phyloP scores from a whole-genome alignment of 1,139 yeast species.

The Candida pseudoviswanathii region DNA sequence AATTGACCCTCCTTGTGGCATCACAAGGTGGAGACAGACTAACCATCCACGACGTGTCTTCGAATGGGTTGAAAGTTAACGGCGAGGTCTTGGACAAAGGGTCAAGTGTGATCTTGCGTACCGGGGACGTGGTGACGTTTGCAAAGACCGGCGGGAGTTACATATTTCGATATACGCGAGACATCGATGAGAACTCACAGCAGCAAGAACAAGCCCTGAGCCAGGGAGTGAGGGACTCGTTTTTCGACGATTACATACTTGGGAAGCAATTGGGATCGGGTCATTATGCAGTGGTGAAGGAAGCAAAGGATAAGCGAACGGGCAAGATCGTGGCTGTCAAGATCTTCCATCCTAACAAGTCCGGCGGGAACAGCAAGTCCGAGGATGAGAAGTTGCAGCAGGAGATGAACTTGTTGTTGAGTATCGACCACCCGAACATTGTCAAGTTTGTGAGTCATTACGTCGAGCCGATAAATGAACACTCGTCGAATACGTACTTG shows the following conservation, averaged over 20 bases:
- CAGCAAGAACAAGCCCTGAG: constrained; percentile 14
- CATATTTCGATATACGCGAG: constrained; percentile 50
- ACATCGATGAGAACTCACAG: no score
- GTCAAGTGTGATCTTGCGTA: constrained; percentile 50
- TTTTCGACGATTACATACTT: constrained; percentile 61
- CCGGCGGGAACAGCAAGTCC: constrained; percentile 23
- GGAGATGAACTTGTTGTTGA: constrained; percentile 65
- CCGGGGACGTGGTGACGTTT: constrained; percentile 66
- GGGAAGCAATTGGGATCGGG: constrained; percentile 72
- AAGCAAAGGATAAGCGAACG: constrained; percentile 57
- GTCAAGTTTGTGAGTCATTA: constrained; percentile 67
- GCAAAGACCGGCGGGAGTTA: constrained; percentile 61
- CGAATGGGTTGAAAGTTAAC: constrained; percentile 71
- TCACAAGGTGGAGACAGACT: constrained; percentile 40
- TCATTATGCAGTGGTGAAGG: constrained; percentile 77
- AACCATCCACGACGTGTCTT: constrained; percentile 58
- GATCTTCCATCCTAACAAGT: constrained; percentile 69
- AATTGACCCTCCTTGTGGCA: constrained; percentile 38
- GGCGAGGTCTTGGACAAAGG: constrained; percentile 55
- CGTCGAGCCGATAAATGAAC: constrained; percentile 64
- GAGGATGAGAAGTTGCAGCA: constrained; percentile 62
- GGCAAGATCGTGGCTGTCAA: constrained; percentile 72
- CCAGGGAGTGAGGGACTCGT: constrained; percentile 30
- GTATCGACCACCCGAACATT: constrained; percentile 71
- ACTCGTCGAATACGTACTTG: constrained; percentile 59